phyloP scores from a whole-genome alignment of 345 rosid genomes.

The Brassica juncea region DNA sequence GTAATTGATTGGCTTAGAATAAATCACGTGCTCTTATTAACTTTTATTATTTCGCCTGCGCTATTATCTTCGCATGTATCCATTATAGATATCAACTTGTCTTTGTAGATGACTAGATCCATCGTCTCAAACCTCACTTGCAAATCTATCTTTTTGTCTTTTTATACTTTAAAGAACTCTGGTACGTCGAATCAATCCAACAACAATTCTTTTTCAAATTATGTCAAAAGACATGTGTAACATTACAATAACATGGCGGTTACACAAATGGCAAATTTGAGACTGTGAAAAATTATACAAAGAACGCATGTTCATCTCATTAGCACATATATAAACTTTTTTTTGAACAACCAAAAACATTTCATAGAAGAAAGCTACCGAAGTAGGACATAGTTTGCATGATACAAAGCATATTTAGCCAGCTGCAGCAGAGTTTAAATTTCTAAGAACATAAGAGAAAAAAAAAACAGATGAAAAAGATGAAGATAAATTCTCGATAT shows the following conservation, averaged over 20 bases:
- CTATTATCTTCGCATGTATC: slow-evolving; percentile 1
- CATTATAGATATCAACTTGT: slow-evolving; percentile 8
- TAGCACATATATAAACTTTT: background rate
- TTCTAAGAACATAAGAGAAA: background rate
- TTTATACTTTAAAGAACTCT: background rate
- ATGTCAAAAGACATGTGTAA: slow-evolving; percentile 22
- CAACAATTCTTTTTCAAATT: background rate
- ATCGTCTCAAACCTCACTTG: slow-evolving; percentile 4
- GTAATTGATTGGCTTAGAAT: slow-evolving; percentile 20
- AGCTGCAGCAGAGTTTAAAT: no score
- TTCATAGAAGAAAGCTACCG: no score
- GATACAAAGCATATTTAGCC: no score
- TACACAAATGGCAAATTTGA: background rate
- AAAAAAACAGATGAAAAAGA: no score
- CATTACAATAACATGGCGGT: background rate
- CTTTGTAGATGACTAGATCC: slow-evolving; percentile 26
- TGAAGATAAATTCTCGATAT: no score
- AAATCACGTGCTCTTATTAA: slow-evolving; percentile 23
- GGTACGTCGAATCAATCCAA: slow-evolving; percentile 9
- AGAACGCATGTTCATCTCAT: background rate
- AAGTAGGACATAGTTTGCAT: no score
- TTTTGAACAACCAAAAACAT: no score
- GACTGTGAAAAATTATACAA: background rate
- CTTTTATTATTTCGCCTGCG: background rate
- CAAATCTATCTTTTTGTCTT: slow-evolving; percentile 13